Evolutionary conservation across 495 filamentous ascomycete species (phyloP), one percentile per base, ranked within the genome.

Genomic region (Aspergillus asperescens): DNA sequence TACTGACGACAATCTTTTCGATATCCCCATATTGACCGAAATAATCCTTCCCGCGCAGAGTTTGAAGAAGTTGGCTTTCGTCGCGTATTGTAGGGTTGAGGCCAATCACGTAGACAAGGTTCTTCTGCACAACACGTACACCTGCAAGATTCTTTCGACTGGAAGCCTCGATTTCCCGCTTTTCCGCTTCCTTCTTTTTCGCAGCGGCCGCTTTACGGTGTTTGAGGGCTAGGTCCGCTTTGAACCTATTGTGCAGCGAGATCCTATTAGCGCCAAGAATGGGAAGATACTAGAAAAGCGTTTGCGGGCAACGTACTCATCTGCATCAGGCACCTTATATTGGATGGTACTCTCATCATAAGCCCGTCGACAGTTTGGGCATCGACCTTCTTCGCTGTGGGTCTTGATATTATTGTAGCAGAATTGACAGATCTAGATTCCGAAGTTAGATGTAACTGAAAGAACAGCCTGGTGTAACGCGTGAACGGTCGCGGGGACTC

Each of bases 1-100:
- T 97, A 74, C 91, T 96, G 49, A 99, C 95, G 38, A 96, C 95
- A 32, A 99, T 97, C 63, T 99, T 99, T 58, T 93, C 83, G 56
- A 99, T 99, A 63, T 93, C 92, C 56, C 94, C 94, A 65, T 99
- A 99, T 64, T 97, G 94, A 4, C 94, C 94, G 62, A 99, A 99
- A 65, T 96, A 99, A 55, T 95, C 84, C 39, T 79, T 77, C 37
- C 89, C 88, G 41, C 94, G 85, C 16, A 99, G 76, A 0, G 90
- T 95, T 63, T 87, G 83, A 46, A 96, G 76, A 7, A 98, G 78
- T 54, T 73, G 72, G 55, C 89, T 89, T 62, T 96, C 90, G 66
- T 97, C 94, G 29, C 85, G 84, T 61, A 90, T 90, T 40, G 84
- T 87, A 18, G 93, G 93, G 49, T 86, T 94, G 29, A 99, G 75